Evolutionary conservation across 108 stramenopile species (phyloP), one percentile per base, ranked within the genome.

Genomic region (Conticribra guillardii): DNA sequence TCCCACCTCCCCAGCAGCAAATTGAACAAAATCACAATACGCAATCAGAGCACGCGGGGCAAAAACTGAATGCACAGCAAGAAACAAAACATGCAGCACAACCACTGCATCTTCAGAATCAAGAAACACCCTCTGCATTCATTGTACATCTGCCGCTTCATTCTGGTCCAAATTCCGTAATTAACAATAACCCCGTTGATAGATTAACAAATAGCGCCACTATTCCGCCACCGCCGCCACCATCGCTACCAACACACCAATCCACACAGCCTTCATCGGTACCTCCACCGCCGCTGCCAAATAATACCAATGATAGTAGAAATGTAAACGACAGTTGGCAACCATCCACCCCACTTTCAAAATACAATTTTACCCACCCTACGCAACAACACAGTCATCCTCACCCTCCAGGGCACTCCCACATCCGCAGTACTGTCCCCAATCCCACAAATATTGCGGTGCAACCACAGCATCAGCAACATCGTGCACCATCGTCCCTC

Each of bases 241-340:
- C 19, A 4, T 21, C 24, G 28, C 37, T 11, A 41, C 11, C 37
- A 41, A 19, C 4, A 45, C 19, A 18, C 1, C 60, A 44, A 60
- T 16, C 2, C 18, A 41, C 17, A 53, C 16, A 11, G 18, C 51
- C n/a, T 32, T 22, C 44, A 49, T 45, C 50, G 19, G 29, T 48
- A 48, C 63, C 48, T 16, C 51, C 63, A 5, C 63, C 63, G 21
- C 63, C 63, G 18, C 29, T 26, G 9, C 30, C 58, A 34, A 33
- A 18, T 28, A 51, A 4, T 24, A 49, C 14, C 16, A 59, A 18
- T n/a, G 2, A 14, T 28, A 51, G 9, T 47, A 63, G 2, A 14
- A 60, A 51, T 26, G 52, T 21, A 27, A 16, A 59, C n/a, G 32
- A 18, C 32, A 33, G n/a, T 28, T 33, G 16, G 31, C 27, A 9